Percentiles rank a stretch among this genome's conserved stretches.
Evolutionary conservation across 2,329 filamentous ascomycete genomes (phyloP).

Genomic region (Ceratocystis variospora): DNA sequence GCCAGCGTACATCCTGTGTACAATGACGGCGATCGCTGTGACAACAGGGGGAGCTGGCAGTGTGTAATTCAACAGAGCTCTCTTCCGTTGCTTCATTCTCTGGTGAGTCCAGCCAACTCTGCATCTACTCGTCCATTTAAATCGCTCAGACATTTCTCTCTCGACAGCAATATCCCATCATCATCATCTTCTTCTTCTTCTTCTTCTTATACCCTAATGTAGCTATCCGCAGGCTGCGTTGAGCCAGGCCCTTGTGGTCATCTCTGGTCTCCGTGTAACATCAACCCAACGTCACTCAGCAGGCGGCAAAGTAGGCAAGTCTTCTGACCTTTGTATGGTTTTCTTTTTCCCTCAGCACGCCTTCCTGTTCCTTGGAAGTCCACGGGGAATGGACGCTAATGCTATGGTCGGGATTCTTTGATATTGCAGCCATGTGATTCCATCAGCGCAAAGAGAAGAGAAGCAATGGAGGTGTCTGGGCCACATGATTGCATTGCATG

Average conservation of each 20-base stretch:
- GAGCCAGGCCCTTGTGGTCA: too few species aligned
- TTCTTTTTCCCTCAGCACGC: too few species aligned
- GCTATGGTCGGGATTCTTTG: not conserved
- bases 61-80: not conserved
- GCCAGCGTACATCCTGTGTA: not conserved
- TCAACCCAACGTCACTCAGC: constrained; percentile 2
- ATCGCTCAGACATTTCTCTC: too few species aligned
- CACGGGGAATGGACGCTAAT: not conserved
- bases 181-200: too few species aligned
- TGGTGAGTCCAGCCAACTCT: not conserved
- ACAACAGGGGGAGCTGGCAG: not conserved
- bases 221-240: not conserved
- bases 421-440: not conserved
- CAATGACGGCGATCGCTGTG: not conserved
- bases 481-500: constrained; percentile 1
- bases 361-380: too few species aligned
- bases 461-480: not conserved
- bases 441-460: not conserved
- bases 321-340: not conserved
- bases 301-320: not conserved
- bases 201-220: too few species aligned
- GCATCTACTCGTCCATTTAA: too few species aligned
- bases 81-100: not conserved
- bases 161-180: too few species aligned
- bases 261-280: not conserved